These are phyloP conservation scores for Coemansia erecta DNA, from an alignment of 192 early-diverging fungal species.

Conservation along the genomic window DNA sequence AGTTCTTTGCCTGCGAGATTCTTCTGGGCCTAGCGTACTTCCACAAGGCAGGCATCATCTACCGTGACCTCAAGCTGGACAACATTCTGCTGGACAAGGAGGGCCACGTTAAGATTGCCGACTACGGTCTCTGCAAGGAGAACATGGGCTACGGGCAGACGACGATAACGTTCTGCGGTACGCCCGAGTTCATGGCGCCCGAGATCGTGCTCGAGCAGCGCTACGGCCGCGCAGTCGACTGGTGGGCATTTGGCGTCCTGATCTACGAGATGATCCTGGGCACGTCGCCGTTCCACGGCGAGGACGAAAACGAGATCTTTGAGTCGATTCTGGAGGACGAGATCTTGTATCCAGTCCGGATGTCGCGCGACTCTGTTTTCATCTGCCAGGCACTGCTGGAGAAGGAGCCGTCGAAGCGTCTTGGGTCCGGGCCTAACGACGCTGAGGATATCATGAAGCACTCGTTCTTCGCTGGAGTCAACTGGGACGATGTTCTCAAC, in stretches of 20 bases:
- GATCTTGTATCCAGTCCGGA: slow-evolving; percentile 90
- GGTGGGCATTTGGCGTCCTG: slow-evolving; percentile 94
- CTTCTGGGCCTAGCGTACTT: slow-evolving; percentile 94
- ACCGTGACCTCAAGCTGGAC: slow-evolving; percentile 96
- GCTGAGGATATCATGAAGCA: slow-evolving; percentile 93
- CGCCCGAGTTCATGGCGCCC: slow-evolving; percentile 99
- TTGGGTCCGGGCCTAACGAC: slow-evolving; percentile 81
- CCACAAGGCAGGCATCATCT: slow-evolving; percentile 90
- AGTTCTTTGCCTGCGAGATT: slow-evolving; percentile 96
- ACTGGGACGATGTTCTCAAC: slow-evolving; percentile 95
- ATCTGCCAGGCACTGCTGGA: slow-evolving; percentile 88
- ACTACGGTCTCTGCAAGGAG: slow-evolving; percentile 98
- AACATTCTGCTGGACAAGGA: slow-evolving; percentile 90
- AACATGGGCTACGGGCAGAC: slow-evolving; percentile 86
- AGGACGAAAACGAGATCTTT: slow-evolving; percentile 98
- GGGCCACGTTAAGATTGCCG: slow-evolving; percentile 97
- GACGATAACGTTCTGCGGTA: slow-evolving; percentile 96
- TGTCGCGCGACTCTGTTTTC: slow-evolving; percentile 90
- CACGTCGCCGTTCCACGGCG: slow-evolving; percentile 90
- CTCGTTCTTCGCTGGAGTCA: slow-evolving; percentile 90
- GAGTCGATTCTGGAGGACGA: slow-evolving; percentile 96
- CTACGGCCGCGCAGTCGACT: slow-evolving; percentile 95
- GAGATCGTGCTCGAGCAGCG: slow-evolving; percentile 95
- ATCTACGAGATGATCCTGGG: slow-evolving; percentile 91
- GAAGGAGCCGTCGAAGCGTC: slow-evolving; percentile 80